Evolutionary conservation across 345 rosid genomes (phyloP).

Genomic region (Salix viminalis): DNA sequence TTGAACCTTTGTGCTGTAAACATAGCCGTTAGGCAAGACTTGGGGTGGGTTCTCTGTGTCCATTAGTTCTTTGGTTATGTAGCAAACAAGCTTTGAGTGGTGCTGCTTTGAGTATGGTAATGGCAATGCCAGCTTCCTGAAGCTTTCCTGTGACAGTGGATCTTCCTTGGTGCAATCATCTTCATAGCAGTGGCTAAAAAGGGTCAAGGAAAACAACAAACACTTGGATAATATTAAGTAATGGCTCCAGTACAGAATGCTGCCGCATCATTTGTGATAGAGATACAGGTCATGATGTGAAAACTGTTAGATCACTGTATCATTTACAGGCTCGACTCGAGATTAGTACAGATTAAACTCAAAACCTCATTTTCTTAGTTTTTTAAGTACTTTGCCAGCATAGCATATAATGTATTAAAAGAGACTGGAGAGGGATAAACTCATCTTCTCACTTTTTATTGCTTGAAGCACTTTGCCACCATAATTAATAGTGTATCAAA

Average conservation of each 20-base stretch:
- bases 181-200: slow-evolving; percentile 64
- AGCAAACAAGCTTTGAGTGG: slow-evolving; percentile 95
- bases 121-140: slow-evolving; percentile 74
- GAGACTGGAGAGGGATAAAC: neutral
- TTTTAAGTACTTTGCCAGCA: neutral
- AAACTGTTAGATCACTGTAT: neutral
- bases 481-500: neutral
- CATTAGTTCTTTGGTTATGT: slow-evolving; percentile 89
- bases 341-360: no score
- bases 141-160: slow-evolving; percentile 88
- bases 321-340: neutral
- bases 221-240: neutral
- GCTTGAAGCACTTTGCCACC: neutral
- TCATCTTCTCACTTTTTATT: neutral
- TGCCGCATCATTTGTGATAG: neutral
- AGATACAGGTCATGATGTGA: neutral
- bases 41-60: slow-evolving; percentile 99
- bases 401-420: neutral
- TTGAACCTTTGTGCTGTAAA: slow-evolving; percentile 86
- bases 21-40: slow-evolving; percentile 94
- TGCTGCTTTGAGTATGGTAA: slow-evolving; percentile 93
- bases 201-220: slow-evolving; percentile 36
- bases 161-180: slow-evolving; percentile 94
- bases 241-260: neutral
- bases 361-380: no score